phyloP scores from a whole-genome alignment of 2,329 filamentous ascomycete species.

The Colletotrichum orchidophilum region DNA sequence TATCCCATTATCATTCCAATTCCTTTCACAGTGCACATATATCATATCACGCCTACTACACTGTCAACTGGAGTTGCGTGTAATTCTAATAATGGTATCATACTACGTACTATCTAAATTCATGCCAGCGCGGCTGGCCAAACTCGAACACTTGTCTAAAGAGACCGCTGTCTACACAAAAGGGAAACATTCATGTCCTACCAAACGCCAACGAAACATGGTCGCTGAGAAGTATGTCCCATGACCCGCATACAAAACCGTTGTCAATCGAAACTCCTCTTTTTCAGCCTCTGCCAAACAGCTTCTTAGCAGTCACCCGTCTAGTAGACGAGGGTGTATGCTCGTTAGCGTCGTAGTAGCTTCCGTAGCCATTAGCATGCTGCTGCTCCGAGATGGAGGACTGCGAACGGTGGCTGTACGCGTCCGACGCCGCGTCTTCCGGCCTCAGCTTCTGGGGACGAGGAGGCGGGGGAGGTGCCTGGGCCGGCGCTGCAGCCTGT shows the following conservation, averaged over 20 bases:
- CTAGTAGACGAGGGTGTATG: conserved; percentile 21
- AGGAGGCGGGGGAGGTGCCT: conserved; percentile 43
- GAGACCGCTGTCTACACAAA: not conserved
- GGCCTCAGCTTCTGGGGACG: conserved; percentile 45
- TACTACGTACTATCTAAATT: not conserved
- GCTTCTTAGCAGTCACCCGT: conserved; percentile 32
- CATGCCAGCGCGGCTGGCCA: not conserved
- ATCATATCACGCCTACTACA: too few species aligned
- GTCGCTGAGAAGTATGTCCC: not conserved
- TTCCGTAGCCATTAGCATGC: conserved; percentile 24
- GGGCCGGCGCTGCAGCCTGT: conserved; percentile 2
- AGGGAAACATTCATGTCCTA: too few species aligned
- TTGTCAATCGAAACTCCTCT: not conserved
- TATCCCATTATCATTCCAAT: too few species aligned
- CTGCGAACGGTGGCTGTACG: conserved; percentile 12
- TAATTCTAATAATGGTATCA: not conserved
- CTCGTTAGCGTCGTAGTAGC: conserved; percentile 18
- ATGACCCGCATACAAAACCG: not conserved
- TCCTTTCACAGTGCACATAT: too few species aligned
- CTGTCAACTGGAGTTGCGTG: not conserved
- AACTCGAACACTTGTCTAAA: not conserved
- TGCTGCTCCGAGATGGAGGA: conserved; percentile 17
- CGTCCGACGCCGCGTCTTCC: conserved; percentile 31
- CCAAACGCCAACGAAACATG: not conserved
- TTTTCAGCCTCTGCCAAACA: conserved; percentile 29